Evolutionary conservation across 2,329 filamentous ascomycete genomes (phyloP).

Genomic region (Fusarium clavum): DNA sequence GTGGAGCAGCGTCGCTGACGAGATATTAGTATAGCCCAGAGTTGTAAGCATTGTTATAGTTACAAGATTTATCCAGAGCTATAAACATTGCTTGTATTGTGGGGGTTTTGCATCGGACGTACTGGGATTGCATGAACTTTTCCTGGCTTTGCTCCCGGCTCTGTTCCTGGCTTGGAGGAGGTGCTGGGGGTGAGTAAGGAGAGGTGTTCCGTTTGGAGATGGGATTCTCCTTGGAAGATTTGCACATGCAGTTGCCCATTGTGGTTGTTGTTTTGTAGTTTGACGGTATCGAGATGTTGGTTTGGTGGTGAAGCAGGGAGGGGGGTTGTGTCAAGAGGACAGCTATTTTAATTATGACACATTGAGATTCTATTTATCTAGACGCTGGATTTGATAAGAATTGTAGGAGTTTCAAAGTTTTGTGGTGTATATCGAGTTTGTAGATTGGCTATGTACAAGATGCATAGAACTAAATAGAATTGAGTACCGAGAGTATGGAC

Average conservation of each 20-base stretch:
- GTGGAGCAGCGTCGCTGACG: not conserved
- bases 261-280: not conserved
- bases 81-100: not conserved
- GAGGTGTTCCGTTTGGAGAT: not conserved
- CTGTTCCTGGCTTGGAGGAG: not conserved
- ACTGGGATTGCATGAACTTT: not conserved
- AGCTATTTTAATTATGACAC: not conserved
- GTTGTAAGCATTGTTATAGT: not conserved
- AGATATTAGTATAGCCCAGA: not conserved
- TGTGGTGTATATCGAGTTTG: not conserved
- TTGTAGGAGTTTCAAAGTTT: no score
- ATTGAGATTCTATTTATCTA: not conserved
- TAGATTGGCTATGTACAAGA: not conserved
- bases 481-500: not conserved
- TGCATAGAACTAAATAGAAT: not conserved
- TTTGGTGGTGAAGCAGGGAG: not conserved
- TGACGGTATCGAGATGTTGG: not conserved
- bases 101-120: not conserved
- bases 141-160: no score
- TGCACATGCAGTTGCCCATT: slow-evolving; percentile 1
- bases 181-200: not conserved
- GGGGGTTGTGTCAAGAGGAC: not conserved
- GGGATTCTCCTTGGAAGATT: rapidly evolving
- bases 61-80: not conserved
- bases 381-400: no score